Evolutionary conservation across 2,329 filamentous ascomycete genomes (phyloP), one percentile per base, ranked within the genome.

Genomic region (Fusarium papillatum): DNA sequence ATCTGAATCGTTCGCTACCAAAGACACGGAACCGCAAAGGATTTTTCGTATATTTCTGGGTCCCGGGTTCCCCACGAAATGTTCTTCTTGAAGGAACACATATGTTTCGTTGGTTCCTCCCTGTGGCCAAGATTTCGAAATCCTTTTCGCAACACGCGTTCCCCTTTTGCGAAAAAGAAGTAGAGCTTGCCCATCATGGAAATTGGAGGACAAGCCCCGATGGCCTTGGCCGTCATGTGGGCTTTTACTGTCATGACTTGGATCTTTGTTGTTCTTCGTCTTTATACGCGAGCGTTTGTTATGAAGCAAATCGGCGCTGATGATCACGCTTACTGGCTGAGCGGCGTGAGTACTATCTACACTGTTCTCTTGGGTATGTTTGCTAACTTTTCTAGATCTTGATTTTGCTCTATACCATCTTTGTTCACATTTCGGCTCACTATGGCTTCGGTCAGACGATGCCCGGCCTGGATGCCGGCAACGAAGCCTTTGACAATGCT

Each of bases 361-460:
- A 41, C 34, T 41, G 8, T 34, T 16, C 14, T 4, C 22, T 38
- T 26, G 24, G 16, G 13, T 26, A 4, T 16, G 5, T 19, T 38
- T 26, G 22, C 29, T 26, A n/a, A 39, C 8, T 31, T 31, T 5
- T 17, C 3, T 13, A 75, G 74, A 16, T 74, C 17, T 48, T 84
- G 43, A 75, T 84, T 31, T 41, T 83, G 16, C 46, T 81, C 0
- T 85, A 82, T 71, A 84, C 80, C 14, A 53, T 81, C 36, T 81
- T 84, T 63, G 74, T 79, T 14, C 75, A 79, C 7, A 74, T 84
- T 8, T 71, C 84, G 1, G 80, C 75, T 4, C 22, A 65, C 0
- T 77, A 84, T 68, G 84, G 84, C 63, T 85, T 85, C 50, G 84
- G 84, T 7, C 80, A 81, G 26, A 57, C 76, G 10, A 78, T 83